These are phyloP conservation scores for Brassica rapa DNA, from an alignment of 345 rosid genomes.

Conservation along the genomic window DNA sequence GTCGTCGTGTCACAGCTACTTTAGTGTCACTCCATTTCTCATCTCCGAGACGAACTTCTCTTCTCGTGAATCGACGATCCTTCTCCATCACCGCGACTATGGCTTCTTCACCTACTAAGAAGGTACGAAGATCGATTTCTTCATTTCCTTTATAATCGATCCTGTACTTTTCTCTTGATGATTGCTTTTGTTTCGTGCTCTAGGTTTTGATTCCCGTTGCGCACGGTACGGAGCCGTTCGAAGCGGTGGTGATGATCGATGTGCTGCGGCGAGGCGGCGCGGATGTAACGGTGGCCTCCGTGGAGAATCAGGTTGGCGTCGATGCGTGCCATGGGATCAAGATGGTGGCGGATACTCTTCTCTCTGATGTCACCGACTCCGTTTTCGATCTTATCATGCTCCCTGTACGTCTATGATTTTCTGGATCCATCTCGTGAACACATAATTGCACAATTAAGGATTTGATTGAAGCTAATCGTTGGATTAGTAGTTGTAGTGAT, in stretches of 20 bases:
- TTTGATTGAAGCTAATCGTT: background rate
- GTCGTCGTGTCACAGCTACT: constrained; percentile 26
- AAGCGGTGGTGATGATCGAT: constrained; percentile 83
- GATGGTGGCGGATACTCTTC: constrained; percentile 70
- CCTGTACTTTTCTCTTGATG: constrained; percentile 9
- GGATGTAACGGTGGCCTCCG: constrained; percentile 79
- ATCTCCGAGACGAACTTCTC: constrained; percentile 27
- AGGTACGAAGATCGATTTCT: constrained; percentile 36
- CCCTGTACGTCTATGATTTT: constrained; percentile 54
- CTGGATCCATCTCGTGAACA: background rate
- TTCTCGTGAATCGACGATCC: constrained; percentile 33
- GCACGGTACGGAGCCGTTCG: constrained; percentile 90
- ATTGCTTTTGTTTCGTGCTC: background rate
- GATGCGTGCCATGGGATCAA: constrained; percentile 77
- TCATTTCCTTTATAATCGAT: constrained; percentile 12
- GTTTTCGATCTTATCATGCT: constrained; percentile 75
- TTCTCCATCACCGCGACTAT: constrained; percentile 50
- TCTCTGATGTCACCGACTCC: constrained; percentile 53
- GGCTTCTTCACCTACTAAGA: constrained; percentile 62
- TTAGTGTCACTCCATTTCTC: constrained; percentile 24
- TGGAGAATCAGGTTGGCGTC: constrained; percentile 64
- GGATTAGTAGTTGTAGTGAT: background rate
- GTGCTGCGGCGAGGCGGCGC: constrained; percentile 84
- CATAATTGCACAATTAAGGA: background rate
- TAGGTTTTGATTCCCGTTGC: constrained; percentile 96